These are phyloP conservation scores for Pholiota molesta DNA, from an alignment of 768 basidiomycete genomes.

Conservation along the genomic window DNA sequence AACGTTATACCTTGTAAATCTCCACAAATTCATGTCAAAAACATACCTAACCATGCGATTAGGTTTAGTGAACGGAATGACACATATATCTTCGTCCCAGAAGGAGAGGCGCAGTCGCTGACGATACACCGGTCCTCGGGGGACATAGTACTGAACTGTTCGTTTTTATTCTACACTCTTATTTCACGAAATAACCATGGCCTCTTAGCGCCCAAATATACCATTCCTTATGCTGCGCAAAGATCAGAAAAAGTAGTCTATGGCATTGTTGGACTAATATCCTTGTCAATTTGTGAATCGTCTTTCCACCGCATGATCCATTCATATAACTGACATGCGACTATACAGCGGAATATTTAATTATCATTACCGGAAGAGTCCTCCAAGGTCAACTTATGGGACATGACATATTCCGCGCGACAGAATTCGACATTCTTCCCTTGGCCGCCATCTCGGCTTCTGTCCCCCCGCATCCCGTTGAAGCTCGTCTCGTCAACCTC, in stretches of 20 bases:
- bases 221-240: conserved; percentile 54
- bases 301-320: neutral
- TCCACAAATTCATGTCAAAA: conserved; percentile 9
- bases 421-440: conserved; percentile 91
- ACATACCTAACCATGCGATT: conserved; percentile 15
- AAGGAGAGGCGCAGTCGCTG: conserved; percentile 66
- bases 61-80: conserved; percentile 75
- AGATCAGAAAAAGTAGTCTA: conserved; percentile 69
- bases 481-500: conserved; percentile 84
- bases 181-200: conserved; percentile 3
- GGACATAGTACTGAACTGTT: conserved; percentile 72
- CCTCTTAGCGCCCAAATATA: conserved; percentile 51
- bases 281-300: conserved; percentile 71
- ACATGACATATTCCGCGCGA: conserved; percentile 86
- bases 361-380: conserved; percentile 84
- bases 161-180: conserved; percentile 25
- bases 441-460: conserved; percentile 69
- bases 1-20: conserved; percentile 70
- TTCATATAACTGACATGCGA: conserved; percentile 3
- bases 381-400: conserved; percentile 79
- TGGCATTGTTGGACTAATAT: conserved; percentile 77
- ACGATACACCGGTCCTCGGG: conserved; percentile 76
- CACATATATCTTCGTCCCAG: conserved; percentile 79
- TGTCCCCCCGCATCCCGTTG: conserved; percentile 80
- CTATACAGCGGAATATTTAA: conserved; percentile 86